Conservation (phyloP, 225 moss, liverwort and hornwort genomes). For the Anthoceros angustus region DNA sequence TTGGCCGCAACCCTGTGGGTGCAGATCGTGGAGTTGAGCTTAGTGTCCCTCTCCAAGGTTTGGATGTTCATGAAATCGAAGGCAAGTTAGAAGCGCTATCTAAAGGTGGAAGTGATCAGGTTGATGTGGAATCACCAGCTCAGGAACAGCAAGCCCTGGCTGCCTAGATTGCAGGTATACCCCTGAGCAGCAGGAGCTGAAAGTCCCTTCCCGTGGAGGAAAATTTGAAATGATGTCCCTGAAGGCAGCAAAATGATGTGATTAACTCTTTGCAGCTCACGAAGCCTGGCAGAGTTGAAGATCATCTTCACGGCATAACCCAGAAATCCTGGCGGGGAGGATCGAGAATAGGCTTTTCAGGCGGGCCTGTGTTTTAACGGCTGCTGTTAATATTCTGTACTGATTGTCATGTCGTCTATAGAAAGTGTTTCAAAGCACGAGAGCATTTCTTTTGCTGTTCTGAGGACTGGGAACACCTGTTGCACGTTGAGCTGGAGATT, state of each 20-base stretch:
- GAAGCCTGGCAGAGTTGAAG: too few relatives aligned
- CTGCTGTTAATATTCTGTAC: too few relatives aligned
- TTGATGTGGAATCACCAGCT: neutral
- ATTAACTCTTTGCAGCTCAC: too few relatives aligned
- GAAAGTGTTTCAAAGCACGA: too few relatives aligned
- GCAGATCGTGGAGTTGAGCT: constrained; percentile 87
- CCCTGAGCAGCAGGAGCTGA: neutral
- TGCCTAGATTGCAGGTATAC: constrained; percentile 1
- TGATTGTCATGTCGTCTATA: too few relatives aligned
- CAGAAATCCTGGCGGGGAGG: too few relatives aligned
- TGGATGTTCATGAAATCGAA: constrained; percentile 65
- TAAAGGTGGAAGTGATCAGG: constrained; percentile 15
- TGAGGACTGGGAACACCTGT: too few relatives aligned
- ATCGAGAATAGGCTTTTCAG: too few relatives aligned
- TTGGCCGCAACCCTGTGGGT: neutral
- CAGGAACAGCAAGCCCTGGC: neutral
- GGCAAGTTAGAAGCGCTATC: constrained; percentile 64
- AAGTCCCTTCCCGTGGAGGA: neutral
- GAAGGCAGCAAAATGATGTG: neutral
- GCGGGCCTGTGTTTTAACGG: too few relatives aligned
- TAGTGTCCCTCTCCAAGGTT: constrained; percentile 68
- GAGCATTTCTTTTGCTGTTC: too few relatives aligned
- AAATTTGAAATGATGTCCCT: neutral
- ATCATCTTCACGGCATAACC: too few relatives aligned
- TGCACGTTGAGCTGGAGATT: too few relatives aligned